Percentiles rank a stretch among this genome's conserved stretches.
These are phyloP conservation scores for Jasminum sambac DNA, from an alignment of 257 asterid species.

Conservation along the genomic window DNA sequence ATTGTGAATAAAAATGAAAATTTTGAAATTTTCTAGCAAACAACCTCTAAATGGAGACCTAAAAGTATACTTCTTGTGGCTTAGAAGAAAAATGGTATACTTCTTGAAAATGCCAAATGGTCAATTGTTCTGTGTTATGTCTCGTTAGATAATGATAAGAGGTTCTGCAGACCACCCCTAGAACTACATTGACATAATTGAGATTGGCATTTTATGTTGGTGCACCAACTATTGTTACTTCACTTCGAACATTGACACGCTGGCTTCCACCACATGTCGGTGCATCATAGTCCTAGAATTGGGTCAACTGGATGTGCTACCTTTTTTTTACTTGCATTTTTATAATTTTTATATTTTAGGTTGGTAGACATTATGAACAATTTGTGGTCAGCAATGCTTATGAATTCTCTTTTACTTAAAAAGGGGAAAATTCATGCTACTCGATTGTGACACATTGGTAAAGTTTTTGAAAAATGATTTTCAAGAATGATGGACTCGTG, in stretches of 20 bases:
- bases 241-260: too few species aligned
- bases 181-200: neutral
- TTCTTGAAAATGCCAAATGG: neutral
- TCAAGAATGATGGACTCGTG: too few species aligned
- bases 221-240: conserved; percentile 2
- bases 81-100: too few species aligned
- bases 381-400: neutral
- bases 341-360: neutral
- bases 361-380: neutral
- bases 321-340: neutral
- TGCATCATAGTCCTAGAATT: neutral
- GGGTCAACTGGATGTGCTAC: neutral
- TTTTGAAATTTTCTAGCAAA: too few species aligned
- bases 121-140: neutral
- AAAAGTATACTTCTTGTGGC: neutral
- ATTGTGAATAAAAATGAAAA: too few species aligned
- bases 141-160: neutral
- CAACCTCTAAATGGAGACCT: neutral
- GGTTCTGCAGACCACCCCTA: neutral
- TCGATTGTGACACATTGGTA: too few species aligned
- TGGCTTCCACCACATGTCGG: too few species aligned
- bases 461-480: neutral
- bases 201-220: neutral
- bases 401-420: neutral
- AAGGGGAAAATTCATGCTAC: too few species aligned